phyloP scores from a whole-genome alignment of 2,329 filamentous ascomycete species.

The Xylariaceae sp. region DNA sequence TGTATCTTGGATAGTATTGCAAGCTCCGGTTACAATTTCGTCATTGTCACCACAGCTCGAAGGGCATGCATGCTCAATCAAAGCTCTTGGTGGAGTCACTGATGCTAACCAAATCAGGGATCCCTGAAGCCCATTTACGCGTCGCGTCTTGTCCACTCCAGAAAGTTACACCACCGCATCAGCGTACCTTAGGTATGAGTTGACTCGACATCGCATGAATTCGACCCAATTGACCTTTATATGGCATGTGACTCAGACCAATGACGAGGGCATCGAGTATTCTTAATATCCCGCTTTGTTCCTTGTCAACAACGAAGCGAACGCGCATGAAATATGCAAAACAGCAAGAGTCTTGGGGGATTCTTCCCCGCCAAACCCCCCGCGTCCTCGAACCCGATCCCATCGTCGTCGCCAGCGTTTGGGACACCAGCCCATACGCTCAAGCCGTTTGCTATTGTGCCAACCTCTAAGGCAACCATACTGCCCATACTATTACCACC shows the following conservation, averaged over 20 bases:
- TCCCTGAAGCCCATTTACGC: constrained; percentile 25
- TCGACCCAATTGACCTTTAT: no score
- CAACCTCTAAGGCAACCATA: constrained; percentile 56
- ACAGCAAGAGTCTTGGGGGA: constrained; percentile 27
- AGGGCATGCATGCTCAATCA: background rate
- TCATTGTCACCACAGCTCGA: no score
- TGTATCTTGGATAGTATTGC: no score
- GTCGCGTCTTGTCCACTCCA: constrained; percentile 24
- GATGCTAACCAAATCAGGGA: constrained; percentile 6
- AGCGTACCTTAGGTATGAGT: background rate
- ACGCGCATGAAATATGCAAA: constrained; percentile 21
- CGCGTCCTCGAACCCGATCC: constrained; percentile 55
- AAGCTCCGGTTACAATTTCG: no score
- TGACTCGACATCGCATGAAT: no score
- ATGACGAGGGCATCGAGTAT: no score
- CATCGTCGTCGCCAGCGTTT: constrained; percentile 87
- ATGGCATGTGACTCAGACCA: no score
- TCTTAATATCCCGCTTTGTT: background rate
- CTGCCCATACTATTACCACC: constrained; percentile 87
- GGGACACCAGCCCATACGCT: constrained; percentile 81
- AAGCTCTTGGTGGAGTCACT: background rate
- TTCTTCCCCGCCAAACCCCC: constrained; percentile 38
- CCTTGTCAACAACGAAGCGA: background rate
- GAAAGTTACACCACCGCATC: background rate
- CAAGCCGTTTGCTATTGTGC: constrained; percentile 54